Conservation (phyloP, 2,329 filamentous ascomycete species). For the Trichoderma sp. region DNA sequence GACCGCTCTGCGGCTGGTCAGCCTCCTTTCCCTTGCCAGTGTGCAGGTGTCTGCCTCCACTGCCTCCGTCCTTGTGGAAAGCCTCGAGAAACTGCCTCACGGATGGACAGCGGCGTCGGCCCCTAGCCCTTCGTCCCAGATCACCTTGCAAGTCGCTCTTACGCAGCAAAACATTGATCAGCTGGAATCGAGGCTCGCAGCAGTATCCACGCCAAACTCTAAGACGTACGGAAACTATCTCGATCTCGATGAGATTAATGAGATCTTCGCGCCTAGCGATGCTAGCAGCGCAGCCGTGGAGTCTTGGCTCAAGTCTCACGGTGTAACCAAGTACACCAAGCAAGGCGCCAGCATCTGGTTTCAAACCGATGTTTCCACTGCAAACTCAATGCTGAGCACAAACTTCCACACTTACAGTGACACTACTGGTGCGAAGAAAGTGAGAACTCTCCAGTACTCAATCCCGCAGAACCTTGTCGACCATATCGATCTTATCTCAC, state of each 20-base stretch:
- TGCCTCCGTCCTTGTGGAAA: neutral
- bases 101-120: neutral
- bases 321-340: neutral
- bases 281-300: neutral
- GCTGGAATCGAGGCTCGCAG: constrained; percentile 9
- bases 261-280: neutral
- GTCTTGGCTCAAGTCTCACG: constrained; percentile 11
- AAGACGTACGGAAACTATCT: constrained; percentile 9
- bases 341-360: constrained; percentile 4
- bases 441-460: constrained; percentile 24
- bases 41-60: neutral
- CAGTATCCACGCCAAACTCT: constrained; percentile 5
- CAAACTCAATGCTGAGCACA: constrained; percentile 8
- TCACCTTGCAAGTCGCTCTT: constrained; percentile 8
- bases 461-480: constrained; percentile 21
- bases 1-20: neutral
- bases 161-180: constrained; percentile 12
- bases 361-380: neutral
- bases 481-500: constrained; percentile 23
- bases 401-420: constrained; percentile 4
- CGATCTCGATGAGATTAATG: neutral
- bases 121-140: neutral
- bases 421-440: neutral
- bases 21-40: neutral
- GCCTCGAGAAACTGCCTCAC: neutral